Evolutionary conservation across 202 grass and related monocot genomes (phyloP).

Genomic region (Panicum hallii): DNA sequence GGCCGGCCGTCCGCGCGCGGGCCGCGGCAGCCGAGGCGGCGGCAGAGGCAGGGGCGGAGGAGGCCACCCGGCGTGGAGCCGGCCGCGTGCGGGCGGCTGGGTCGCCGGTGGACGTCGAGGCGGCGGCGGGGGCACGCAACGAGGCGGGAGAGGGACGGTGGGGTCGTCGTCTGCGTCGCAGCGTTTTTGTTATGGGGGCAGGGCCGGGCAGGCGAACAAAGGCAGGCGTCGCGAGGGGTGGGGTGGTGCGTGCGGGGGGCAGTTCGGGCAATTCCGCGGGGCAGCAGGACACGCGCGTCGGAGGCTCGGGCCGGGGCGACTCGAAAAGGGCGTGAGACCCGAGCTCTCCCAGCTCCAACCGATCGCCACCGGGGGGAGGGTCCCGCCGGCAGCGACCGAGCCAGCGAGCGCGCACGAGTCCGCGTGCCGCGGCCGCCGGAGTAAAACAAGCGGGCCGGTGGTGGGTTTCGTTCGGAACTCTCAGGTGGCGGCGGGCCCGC

Average conservation of each 20-base stretch:
- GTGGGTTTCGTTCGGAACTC: constrained; percentile 2
- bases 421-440: not conserved
- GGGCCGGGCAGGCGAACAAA: not conserved
- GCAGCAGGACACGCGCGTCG: constrained; percentile 41
- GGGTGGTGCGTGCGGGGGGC: constrained; percentile 37
- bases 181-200: constrained; percentile 45
- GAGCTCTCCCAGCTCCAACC: not conserved
- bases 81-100: not conserved
- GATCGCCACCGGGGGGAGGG: not conserved
- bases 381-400: constrained; percentile 15
- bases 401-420: not conserved
- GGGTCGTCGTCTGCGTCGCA: constrained; percentile 53
- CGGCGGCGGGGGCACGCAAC: constrained; percentile 33
- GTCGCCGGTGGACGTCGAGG: constrained; percentile 6
- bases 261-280: constrained; percentile 46
- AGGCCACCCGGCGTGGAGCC: not conserved
- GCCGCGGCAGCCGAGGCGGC: not conserved
- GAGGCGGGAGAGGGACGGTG: constrained; percentile 2
- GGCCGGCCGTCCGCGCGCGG: not conserved
- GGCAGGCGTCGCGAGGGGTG: constrained; percentile 17
- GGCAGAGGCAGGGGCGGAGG: not conserved
- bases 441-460: not conserved
- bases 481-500: constrained; percentile 5
- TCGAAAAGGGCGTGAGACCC: constrained; percentile 36
- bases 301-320: constrained; percentile 33